Conservation (phyloP, 2,329 filamentous ascomycete genomes). For the Clonostachys sp. region DNA sequence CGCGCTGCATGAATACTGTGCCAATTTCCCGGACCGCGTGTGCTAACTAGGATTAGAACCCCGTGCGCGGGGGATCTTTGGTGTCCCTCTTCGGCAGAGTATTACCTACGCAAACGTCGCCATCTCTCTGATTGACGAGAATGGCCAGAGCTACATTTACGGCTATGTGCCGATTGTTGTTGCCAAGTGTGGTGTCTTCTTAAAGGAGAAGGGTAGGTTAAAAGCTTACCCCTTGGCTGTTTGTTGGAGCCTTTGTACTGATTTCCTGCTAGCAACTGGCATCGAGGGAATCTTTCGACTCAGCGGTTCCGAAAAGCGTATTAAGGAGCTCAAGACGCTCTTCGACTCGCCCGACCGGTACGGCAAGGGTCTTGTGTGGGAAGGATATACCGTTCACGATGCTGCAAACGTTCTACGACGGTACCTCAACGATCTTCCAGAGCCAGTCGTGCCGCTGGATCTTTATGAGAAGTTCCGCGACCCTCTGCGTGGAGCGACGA, state of each 20-base stretch:
- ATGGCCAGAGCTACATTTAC: slow-evolving; percentile 95
- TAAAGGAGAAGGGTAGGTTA: slow-evolving; percentile 88
- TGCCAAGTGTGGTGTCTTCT: slow-evolving; percentile 92
- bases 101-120: slow-evolving; percentile 98
- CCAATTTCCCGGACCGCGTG: too few relatives aligned
- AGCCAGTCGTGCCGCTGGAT: slow-evolving; percentile 91
- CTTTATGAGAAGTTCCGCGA: slow-evolving; percentile 90
- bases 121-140: slow-evolving; percentile 89
- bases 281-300: slow-evolving; percentile 96
- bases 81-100: slow-evolving; percentile 86
- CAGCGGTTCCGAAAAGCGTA: slow-evolving; percentile 93
- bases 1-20: background rate
- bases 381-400: slow-evolving; percentile 96
- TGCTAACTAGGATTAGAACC: slow-evolving; percentile 26
- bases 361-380: slow-evolving; percentile 95
- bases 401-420: slow-evolving; percentile 92
- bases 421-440: slow-evolving; percentile 93
- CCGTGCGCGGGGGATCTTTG: slow-evolving; percentile 77
- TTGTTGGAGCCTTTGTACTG: slow-evolving; percentile 5
- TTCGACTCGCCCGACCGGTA: slow-evolving; percentile 96
- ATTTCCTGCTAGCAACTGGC: slow-evolving; percentile 65
- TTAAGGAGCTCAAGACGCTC: slow-evolving; percentile 87
- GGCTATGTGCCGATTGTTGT: slow-evolving; percentile 98
- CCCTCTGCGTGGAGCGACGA: slow-evolving; percentile 69
- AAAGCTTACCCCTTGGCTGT: background rate